These are phyloP conservation scores for Aspergillus pseudoviridinutans DNA, from an alignment of 2,329 filamentous ascomycete genomes.

Conservation along the genomic window DNA sequence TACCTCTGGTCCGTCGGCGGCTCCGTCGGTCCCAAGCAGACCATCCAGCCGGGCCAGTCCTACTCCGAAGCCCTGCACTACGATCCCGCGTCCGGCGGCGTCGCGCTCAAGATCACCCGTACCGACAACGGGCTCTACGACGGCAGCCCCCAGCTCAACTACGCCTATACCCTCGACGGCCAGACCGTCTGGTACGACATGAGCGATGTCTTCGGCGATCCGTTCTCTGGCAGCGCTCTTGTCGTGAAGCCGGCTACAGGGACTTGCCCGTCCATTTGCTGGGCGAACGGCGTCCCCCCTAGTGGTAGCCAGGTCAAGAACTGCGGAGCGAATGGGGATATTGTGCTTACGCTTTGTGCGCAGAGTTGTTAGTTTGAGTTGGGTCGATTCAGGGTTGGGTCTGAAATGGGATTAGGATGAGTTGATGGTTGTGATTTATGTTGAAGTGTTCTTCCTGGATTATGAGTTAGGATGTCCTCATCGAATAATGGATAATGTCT, in stretches of 20 bases:
- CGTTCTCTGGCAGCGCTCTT: constrained; percentile 32
- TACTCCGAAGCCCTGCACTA: constrained; percentile 36
- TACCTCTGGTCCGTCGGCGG: constrained; percentile 40
- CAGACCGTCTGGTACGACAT: constrained; percentile 40
- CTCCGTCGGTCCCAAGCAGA: constrained; percentile 26
- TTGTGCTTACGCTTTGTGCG: constrained; percentile 31
- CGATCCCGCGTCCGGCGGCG: constrained; percentile 37
- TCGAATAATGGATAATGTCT: background rate
- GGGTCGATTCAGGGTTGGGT: background rate
- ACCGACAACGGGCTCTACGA: constrained; percentile 33
- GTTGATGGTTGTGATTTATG: background rate
- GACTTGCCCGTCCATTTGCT: constrained; percentile 27
- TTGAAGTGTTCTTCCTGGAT: background rate
- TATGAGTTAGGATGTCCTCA: background rate
- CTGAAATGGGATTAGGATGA: background rate
- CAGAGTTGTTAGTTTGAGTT: constrained; percentile 17
- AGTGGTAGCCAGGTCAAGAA: constrained; percentile 29
- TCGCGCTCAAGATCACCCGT: constrained; percentile 42
- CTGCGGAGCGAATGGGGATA: constrained; percentile 22
- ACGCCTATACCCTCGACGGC: constrained; percentile 39
- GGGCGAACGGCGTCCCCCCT: constrained; percentile 27
- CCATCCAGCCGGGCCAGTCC: constrained; percentile 25
- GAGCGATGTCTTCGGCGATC: constrained; percentile 41
- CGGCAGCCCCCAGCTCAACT: constrained; percentile 36
- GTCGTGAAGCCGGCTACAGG: constrained; percentile 21